These are phyloP conservation scores for Luffa aegyptiaca DNA, from an alignment of 306 rosid species.

Conservation along the genomic window DNA sequence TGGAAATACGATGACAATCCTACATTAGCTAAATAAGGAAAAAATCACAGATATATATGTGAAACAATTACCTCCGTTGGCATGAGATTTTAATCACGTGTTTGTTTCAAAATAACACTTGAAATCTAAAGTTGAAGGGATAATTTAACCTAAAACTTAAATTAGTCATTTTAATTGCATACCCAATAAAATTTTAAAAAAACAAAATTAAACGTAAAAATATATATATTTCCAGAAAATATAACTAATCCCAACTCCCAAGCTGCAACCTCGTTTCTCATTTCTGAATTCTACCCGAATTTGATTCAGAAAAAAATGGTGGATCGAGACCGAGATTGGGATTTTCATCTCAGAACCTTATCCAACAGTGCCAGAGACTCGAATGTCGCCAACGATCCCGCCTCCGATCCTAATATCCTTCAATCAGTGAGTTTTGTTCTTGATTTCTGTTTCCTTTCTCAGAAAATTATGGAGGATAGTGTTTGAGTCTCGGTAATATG, in stretches of 20 bases:
- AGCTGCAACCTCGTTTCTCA: background rate
- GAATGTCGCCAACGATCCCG: conserved; percentile 63
- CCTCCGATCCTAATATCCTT: conserved; percentile 72
- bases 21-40: no score
- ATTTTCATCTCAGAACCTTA: conserved; percentile 61
- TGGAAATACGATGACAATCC: no score
- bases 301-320: conserved; percentile 23
- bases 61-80: no score
- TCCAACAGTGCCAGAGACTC: conserved; percentile 70
- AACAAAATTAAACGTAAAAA: no score
- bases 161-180: no score
- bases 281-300: background rate
- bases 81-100: no score
- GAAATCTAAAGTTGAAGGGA: no score
- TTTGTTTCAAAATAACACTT: no score
- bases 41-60: no score
- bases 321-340: conserved; percentile 50
- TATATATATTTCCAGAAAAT: background rate
- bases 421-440: conserved; percentile 42
- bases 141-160: no score
- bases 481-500: background rate
- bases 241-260: background rate
- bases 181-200: no score
- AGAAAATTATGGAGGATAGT: background rate
- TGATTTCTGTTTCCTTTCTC: background rate